Base-by-base conservation (phyloP, 176 grass and related monocot genomes). In the Areca catechu region DNA sequence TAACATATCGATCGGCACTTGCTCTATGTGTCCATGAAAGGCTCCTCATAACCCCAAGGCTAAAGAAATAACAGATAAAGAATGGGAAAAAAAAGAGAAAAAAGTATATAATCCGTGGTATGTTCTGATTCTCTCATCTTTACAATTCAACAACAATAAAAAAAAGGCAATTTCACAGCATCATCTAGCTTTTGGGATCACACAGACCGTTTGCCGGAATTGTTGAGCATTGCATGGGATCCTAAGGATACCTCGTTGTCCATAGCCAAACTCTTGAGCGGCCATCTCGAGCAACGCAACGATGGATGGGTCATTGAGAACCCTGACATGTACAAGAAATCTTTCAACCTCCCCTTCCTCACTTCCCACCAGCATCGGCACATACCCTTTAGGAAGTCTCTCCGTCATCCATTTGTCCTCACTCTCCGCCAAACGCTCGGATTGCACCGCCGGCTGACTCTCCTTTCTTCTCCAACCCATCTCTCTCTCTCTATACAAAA, bases 241-340 rank as follows among this genome's bases (percentile, higher is more conserved):
- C 19, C 66, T 73, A 15, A 90, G 73, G 27, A 85, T 57, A 47
- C 86, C 66, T 68, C 73, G 49, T 53, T 78, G 81, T 20, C 21
- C 53, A 15, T 81, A 77, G 0, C 89, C 84, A 19, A 76, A 84
- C 54, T 82, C 60, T 12, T 71, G 51, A 12, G 51, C 77, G 0
- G 84, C 74, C 66, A 76, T 57, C 51, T 94, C 80, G 3, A 94
- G 29, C 16, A 88, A 5, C 0, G 34, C 55, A 5, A 28, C 29
- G 3, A 92, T 72, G 57, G 54, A 76, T 0, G 88, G 83, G 19
- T 86, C 73, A 24, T 68, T 71, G 15, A 86, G 30, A 58, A 68
- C 37, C 7, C 28, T 57, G 4, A 92, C 30, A 0, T 52, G 65
- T 24, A 92, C 83, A 17, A 93, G 2, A 61, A 93, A 74, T 48